Base-by-base conservation (phyloP, 805 yeast species). In the Priceomyces carsonii region DNA sequence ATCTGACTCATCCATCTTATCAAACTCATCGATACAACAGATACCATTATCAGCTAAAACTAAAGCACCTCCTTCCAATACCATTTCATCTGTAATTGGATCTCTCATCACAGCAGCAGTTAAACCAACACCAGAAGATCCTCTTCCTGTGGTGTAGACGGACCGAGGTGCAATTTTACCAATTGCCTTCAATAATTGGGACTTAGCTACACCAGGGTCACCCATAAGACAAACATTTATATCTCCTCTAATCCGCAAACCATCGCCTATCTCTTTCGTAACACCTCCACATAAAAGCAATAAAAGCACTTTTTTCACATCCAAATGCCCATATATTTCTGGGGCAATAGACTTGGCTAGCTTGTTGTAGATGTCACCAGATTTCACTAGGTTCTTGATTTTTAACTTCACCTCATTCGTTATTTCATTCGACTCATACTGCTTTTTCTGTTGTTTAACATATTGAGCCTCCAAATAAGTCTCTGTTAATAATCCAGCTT, bases 51-150 rank as follows among this genome's bases (percentile, higher is more conserved):
- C 99, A 0, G 99, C 96, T 38, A 93, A 67, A 5, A 93, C 98
- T 38, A 93, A 71, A 1, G 99, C 98, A 63, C 99, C 99, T 40
- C 98, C 99, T 73, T 93, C 99, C 33, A 93, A 72, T 10, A 93
- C 87, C 95, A 91, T 86, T 63, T 93, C 99, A 61, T 93, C 99
- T 1, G 99, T 93, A n/a, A 90, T 91, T 2, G 98, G 97, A 60
- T 93, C 99, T 53, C 93, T 79, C 95, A 93, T 89, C 22, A 93
- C 99, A 0, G 99, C 99, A 2, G 99, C 99, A 3, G 99, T 93
- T 51, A 93, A 71, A 67, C 99, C 99, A 29, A 93, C 99, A 38
- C 99, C 99, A 0, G 99, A 93, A 3, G 97, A 89, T 59, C 99
- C 99, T 53, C 95, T 80, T 66, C 99, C 99, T 1, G 99, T 93